These are phyloP conservation scores for Aureobasidium subglaciale DNA, from an alignment of 2,329 filamentous ascomycete species.

Conservation along the genomic window DNA sequence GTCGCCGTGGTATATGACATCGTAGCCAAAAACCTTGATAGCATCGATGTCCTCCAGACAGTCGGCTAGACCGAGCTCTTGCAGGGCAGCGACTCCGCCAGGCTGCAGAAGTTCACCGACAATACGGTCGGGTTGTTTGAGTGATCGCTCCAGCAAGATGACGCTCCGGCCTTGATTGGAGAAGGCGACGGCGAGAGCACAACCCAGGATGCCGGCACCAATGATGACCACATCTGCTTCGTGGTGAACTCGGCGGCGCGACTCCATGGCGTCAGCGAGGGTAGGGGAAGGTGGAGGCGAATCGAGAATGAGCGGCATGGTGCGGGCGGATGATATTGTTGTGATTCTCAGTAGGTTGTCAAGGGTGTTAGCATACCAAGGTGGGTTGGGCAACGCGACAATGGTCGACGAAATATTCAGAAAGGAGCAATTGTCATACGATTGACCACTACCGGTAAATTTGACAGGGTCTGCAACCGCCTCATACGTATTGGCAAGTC, in stretches of 20 bases:
- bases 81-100: conserved; percentile 74
- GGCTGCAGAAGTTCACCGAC: conserved; percentile 94
- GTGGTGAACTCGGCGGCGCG: conserved; percentile 48
- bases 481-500: background rate
- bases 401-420: background rate
- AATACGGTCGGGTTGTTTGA: conserved; percentile 91
- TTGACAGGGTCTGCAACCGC: conserved; percentile 8
- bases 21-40: conserved; percentile 74
- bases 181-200: conserved; percentile 74
- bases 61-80: conserved; percentile 69
- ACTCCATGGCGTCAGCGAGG: conserved; percentile 26
- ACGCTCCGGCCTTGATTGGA: conserved; percentile 88
- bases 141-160: conserved; percentile 76
- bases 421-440: background rate
- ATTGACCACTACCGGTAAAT: conserved; percentile 4
- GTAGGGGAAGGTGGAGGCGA: conserved; percentile 19
- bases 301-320: conserved; percentile 24
- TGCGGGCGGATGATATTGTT: background rate
- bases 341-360: background rate
- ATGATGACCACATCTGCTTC: conserved; percentile 81
- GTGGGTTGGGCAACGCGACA: background rate
- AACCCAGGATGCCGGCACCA: conserved; percentile 84
- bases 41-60: conserved; percentile 88
- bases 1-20: conserved; percentile 73
- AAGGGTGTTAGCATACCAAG: background rate